A percentile compares a stretch with the other conserved stretches of the same genome.
These are phyloP conservation scores for Fusarium devonianum DNA, from an alignment of 2,329 filamentous ascomycete genomes.

Conservation along the genomic window DNA sequence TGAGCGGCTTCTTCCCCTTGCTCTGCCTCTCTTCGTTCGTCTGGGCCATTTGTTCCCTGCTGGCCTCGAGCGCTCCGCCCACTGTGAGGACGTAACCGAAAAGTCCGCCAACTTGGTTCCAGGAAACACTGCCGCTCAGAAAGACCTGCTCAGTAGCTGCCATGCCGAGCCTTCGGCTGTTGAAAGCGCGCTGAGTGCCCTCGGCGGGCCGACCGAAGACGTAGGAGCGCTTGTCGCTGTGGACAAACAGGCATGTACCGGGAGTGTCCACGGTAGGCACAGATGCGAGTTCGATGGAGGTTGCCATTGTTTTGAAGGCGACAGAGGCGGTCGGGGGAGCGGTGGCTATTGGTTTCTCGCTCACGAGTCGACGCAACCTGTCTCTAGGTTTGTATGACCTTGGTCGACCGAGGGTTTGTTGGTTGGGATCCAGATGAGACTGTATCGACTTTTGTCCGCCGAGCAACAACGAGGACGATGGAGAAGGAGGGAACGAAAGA, in stretches of 20 bases:
- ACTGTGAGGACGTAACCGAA: constrained; percentile 86
- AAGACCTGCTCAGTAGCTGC: constrained; percentile 79
- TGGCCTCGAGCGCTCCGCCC: constrained; percentile 68
- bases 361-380: too few species aligned
- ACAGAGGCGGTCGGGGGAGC: too few species aligned
- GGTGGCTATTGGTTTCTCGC: not conserved
- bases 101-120: constrained; percentile 80
- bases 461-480: constrained; percentile 1
- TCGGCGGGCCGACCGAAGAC: constrained; percentile 84
- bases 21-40: constrained; percentile 52
- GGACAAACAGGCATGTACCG: constrained; percentile 77
- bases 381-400: too few species aligned
- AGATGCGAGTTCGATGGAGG: constrained; percentile 75
- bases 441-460: constrained; percentile 11
- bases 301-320: too few species aligned
- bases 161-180: constrained; percentile 71
- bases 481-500: not conserved
- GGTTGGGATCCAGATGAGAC: not conserved
- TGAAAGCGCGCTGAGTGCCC: constrained; percentile 80
- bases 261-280: constrained; percentile 88
- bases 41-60: constrained; percentile 50
- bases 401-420: constrained; percentile 2
- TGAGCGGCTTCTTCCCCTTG: constrained; percentile 47
- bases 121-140: constrained; percentile 78
- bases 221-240: constrained; percentile 84